Conservation (phyloP, 2,329 filamentous ascomycete species). For the Colletotrichum gigasporum region DNA sequence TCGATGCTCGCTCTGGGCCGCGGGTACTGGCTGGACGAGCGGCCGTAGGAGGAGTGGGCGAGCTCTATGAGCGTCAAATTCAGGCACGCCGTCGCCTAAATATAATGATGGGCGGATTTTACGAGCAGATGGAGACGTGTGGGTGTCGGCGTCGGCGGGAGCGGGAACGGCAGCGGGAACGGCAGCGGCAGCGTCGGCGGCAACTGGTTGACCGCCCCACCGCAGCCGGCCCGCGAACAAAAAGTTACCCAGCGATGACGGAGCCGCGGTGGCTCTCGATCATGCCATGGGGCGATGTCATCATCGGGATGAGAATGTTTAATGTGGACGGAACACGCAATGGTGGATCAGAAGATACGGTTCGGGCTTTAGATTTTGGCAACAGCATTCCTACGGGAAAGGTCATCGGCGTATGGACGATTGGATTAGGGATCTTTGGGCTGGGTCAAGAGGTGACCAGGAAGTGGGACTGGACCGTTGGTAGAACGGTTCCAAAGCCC, state of each 20-base stretch:
- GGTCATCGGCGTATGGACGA: conserved; percentile 18
- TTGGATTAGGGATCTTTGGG: not conserved
- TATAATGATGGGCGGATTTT: not conserved
- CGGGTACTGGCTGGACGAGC: conserved; percentile 82
- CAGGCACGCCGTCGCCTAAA: conserved; percentile 18
- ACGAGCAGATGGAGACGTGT: not conserved
- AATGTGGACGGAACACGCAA: conserved; percentile 1
- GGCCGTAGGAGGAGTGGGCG: conserved; percentile 75
- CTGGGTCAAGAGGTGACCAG: not conserved
- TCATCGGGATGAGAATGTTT: conserved; percentile 13
- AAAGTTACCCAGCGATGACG: conserved; percentile 10
- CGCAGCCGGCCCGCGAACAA: not conserved
- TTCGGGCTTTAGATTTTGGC: not conserved
- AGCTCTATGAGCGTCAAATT: conserved; percentile 61
- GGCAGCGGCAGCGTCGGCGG: conserved; percentile 26
- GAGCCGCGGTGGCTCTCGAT: conserved; percentile 4
- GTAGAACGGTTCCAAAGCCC: conserved; percentile 9
- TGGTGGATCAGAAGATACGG: not conserved
- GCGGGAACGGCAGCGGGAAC: conserved; percentile 4
- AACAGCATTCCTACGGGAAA: not conserved
- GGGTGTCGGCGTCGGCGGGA: conserved; percentile 26
- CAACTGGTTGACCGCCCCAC: not conserved
- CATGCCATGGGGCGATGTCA: conserved; percentile 21
- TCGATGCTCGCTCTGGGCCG: conserved; percentile 78
- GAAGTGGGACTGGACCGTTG: conserved; percentile 1